These are phyloP conservation scores for Mycena floridula DNA, from an alignment of 768 basidiomycete genomes.

Conservation along the genomic window DNA sequence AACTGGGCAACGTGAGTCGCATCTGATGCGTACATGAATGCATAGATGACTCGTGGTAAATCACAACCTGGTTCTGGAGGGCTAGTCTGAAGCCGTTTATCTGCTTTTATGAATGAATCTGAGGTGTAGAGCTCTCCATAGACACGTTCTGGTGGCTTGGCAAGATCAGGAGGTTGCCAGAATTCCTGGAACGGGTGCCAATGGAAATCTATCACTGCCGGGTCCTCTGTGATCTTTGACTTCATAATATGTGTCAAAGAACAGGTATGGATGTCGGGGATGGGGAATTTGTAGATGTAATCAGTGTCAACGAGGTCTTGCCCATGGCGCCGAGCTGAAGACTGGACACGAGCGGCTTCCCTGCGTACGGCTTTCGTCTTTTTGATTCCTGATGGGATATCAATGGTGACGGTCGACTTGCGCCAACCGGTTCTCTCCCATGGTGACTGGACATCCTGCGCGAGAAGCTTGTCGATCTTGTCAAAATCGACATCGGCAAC, in stretches of 20 bases:
- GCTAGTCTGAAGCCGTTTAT: conserved; percentile 11
- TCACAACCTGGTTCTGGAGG: neutral
- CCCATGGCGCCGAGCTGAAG: neutral
- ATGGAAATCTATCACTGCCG: conserved; percentile 16
- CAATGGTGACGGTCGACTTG: conserved; percentile 12
- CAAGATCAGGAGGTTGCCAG: conserved; percentile 14
- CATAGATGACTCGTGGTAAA: too few relatives aligned
- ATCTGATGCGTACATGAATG: conserved; percentile 15
- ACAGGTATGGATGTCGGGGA: conserved; percentile 4
- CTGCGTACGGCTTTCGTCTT: neutral
- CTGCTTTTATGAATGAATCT: conserved; percentile 13
- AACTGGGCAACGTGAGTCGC: conserved; percentile 15
- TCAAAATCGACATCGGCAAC: conserved; percentile 16
- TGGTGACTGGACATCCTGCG: conserved; percentile 7
- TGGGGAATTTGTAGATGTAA: neutral
- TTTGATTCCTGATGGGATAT: conserved; percentile 12
- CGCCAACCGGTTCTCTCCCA: conserved; percentile 18
- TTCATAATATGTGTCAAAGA: conserved; percentile 1
- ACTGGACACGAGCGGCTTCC: neutral
- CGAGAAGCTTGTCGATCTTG: conserved; percentile 13
- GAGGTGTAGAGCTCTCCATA: conserved; percentile 18
- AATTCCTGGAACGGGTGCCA: conserved; percentile 19
- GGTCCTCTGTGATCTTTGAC: conserved; percentile 1
- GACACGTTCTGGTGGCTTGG: conserved; percentile 10
- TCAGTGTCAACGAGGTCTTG: neutral